Conservation (phyloP, 345 rosid genomes). For the Brassica cretica region DNA sequence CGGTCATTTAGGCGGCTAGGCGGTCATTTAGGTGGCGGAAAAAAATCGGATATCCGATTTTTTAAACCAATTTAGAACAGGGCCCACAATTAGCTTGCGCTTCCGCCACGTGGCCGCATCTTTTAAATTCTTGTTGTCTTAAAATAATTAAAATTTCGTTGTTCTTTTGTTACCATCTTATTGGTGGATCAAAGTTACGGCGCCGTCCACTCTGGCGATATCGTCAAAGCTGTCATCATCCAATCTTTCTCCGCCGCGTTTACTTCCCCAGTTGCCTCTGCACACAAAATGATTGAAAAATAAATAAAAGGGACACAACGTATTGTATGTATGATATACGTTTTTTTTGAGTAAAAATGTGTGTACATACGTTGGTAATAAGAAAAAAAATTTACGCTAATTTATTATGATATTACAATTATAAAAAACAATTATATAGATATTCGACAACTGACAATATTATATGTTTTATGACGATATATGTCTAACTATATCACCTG, state of each 20-base stretch:
- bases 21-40: no score
- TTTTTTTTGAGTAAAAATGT: not conserved
- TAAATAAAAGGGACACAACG: not conserved
- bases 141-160: not conserved
- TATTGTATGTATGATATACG: not conserved
- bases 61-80: no score
- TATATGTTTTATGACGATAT: no score
- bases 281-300: slow-evolving; percentile 24
- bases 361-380: not conserved
- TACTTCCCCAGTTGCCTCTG: no score
- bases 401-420: no score
- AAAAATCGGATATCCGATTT: no score
- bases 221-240: slow-evolving; percentile 34
- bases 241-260: slow-evolving; percentile 22
- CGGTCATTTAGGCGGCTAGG: no score
- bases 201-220: slow-evolving; percentile 34
- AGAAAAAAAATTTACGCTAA: no score
- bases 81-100: slow-evolving; percentile 10
- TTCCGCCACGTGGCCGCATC: slow-evolving; percentile 28
- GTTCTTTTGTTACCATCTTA: not conserved
- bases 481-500: no score
- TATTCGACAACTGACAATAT: no score
- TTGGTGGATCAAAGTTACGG: slow-evolving; percentile 32
- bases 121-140: not conserved
- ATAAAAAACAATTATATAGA: no score